Evolutionary conservation across 306 rosid genomes (phyloP), one percentile per base, ranked within the genome.

Genomic region (Carpinus fangiana): DNA sequence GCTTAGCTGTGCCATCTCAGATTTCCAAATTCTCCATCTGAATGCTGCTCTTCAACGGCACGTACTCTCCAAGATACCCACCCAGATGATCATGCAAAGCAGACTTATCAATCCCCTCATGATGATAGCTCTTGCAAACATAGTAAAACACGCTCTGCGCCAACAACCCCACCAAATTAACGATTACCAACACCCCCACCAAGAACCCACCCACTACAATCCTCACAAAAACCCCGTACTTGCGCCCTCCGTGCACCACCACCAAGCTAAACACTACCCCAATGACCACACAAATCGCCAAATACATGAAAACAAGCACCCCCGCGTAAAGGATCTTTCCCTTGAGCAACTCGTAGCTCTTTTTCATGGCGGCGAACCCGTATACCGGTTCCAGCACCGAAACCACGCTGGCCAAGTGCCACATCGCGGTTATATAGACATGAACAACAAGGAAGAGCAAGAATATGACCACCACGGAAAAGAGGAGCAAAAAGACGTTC

Each of bases 11-110:
- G 67, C 48, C 54, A 13, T n/a, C 12, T 91, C 89, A 95, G 59
- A 79, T 86, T 82, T 86, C 99, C 86, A 93, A 60, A 78, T 90
- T 87, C 65, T 95, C 99, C 99, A 93, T 89, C 76, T 95, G 98
- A 88, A 95, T 78, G 85, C 90, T 95, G 87, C 98, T 95, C 81
- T 95, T 95, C 8, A 95, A 87, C 50, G 99, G 99, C 83, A 96
- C 99, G 68, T 93, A 95, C 76, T 95, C 99, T 14, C 99, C 99
- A 18, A 95, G 99, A 75, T 96, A 96, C 0, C 98, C 99, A 48
- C 99, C 98, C 47, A 96, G 93, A 78, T 95, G 99, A 79, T 95
- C 98, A 70, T 89, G 87, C 80, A 95, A 78, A 5, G 96, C 99
- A 17, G 34, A 88, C 88, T 93, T 95, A 79, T 95, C 98, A 76